phyloP scores from a whole-genome alignment of 169 alveolate species.

The Cytauxzoon felis region DNA sequence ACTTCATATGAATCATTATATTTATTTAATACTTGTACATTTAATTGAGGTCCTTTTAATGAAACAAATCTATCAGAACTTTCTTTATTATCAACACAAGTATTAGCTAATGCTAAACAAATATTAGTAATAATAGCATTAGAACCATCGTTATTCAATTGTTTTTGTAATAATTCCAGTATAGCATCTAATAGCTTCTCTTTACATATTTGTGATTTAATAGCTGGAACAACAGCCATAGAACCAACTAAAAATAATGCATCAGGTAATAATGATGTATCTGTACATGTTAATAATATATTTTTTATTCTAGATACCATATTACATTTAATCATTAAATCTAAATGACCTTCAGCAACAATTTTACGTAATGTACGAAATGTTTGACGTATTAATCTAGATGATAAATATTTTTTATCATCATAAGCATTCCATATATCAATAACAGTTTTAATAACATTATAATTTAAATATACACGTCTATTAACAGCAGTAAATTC shows the following conservation, averaged over 20 bases:
- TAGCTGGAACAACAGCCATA: slow-evolving; percentile 74
- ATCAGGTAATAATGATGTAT: slow-evolving; percentile 76
- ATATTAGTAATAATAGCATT: slow-evolving; percentile 79
- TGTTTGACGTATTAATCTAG: slow-evolving; percentile 72
- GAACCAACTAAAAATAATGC: slow-evolving; percentile 81
- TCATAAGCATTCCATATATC: slow-evolving; percentile 81
- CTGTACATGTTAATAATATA: slow-evolving; percentile 35
- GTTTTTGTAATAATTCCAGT: slow-evolving; percentile 61
- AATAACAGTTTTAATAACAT: slow-evolving; percentile 67
- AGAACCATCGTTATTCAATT: slow-evolving; percentile 65
- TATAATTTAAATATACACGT: slow-evolving; percentile 71
- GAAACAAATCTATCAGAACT: slow-evolving; percentile 75
- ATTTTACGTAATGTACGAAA: slow-evolving; percentile 79
- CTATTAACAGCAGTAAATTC: slow-evolving; percentile 80
- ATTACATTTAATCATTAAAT: slow-evolving; percentile 71
- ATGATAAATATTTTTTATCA: slow-evolving; percentile 59
- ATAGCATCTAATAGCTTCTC: slow-evolving; percentile 69
- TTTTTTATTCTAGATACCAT: slow-evolving; percentile 54
- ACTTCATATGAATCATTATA: slow-evolving; percentile 79
- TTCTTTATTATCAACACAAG: slow-evolving; percentile 80
- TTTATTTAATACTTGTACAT: slow-evolving; percentile 71
- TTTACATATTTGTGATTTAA: slow-evolving; percentile 77
- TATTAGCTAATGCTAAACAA: slow-evolving; percentile 86
- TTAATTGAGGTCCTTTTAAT: slow-evolving; percentile 83
- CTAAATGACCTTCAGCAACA: slow-evolving; percentile 79